A percentile compares a stretch with the other conserved stretches of the same genome.
phyloP scores from a whole-genome alignment of 129 eudicot genomes.

The Artemisia annua region DNA sequence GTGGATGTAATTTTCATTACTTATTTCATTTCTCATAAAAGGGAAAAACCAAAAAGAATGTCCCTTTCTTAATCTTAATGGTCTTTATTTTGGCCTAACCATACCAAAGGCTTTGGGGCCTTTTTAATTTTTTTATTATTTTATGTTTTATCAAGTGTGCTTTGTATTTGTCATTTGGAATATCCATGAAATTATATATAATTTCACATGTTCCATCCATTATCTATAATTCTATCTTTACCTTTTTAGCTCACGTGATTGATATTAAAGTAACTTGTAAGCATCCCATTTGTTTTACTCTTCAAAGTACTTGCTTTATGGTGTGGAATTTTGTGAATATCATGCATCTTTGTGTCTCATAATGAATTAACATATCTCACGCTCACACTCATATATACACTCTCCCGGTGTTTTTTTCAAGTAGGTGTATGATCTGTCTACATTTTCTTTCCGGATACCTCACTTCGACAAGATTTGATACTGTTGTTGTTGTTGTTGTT shows the following conservation, averaged over 20 bases:
- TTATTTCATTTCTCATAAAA: neutral
- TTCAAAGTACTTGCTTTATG: constrained; percentile 20
- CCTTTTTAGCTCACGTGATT: constrained; percentile 53
- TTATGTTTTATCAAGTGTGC: constrained; percentile 38
- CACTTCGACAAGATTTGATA: too few species aligned
- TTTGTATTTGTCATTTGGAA: constrained; percentile 46
- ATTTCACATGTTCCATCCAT: constrained; percentile 26
- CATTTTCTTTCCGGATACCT: too few species aligned
- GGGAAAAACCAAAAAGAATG: constrained; percentile 12
- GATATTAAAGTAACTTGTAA: constrained; percentile 52
- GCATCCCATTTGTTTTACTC: constrained; percentile 49
- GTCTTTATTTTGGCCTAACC: constrained; percentile 57
- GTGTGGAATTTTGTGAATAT: constrained; percentile 6
- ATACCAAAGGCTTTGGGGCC: constrained; percentile 73
- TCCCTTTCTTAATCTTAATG: constrained; percentile 37
- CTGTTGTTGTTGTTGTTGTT: neutral
- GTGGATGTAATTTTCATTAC: constrained; percentile 7
- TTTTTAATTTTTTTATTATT: constrained; percentile 19
- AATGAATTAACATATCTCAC: neutral
- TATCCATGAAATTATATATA: constrained; percentile 27
- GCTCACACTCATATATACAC: neutral
- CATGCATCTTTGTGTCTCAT: constrained; percentile 22
- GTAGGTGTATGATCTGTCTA: too few species aligned
- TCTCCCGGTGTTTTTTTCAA: too few species aligned
- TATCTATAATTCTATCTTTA: constrained; percentile 31